Evolutionary conservation across 108 stramenopile genomes (phyloP).

Genomic region (Cyclostephanos invisitatus): DNA sequence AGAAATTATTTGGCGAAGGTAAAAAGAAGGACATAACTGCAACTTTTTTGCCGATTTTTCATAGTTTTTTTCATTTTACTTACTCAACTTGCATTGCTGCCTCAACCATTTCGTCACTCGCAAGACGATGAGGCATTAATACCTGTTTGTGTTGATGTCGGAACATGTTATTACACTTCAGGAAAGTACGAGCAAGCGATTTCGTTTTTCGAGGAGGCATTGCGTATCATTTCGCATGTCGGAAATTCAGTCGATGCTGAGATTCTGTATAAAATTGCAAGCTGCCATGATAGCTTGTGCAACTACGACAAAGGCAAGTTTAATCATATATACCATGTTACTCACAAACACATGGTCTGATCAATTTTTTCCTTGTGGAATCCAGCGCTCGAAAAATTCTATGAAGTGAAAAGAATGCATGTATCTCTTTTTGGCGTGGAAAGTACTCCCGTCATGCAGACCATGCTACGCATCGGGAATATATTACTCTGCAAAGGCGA

Average conservation of each 20-base stretch:
- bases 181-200: constrained; percentile 50
- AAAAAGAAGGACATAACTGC: neutral
- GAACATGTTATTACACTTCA: constrained; percentile 40
- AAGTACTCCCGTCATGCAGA: constrained; percentile 40
- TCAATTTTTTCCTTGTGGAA: neutral
- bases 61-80: constrained; percentile 1
- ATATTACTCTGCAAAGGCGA: constrained; percentile 45
- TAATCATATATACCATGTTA: neutral
- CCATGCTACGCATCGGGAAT: constrained; percentile 50
- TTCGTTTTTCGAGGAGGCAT: constrained; percentile 28
- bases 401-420: constrained; percentile 38
- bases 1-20: constrained; percentile 41
- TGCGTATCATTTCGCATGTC: constrained; percentile 25
- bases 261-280: constrained; percentile 51
- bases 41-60: constrained; percentile 1
- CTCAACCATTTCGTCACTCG: neutral
- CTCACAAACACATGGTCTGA: neutral
- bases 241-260: constrained; percentile 27
- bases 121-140: constrained; percentile 34
- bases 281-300: constrained; percentile 54
- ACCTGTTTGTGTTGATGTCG: constrained; percentile 37
- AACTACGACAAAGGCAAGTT: constrained; percentile 43
- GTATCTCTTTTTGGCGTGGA: constrained; percentile 24
- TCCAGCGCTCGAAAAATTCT: constrained; percentile 36
- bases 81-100: neutral